phyloP scores from a whole-genome alignment of 2,329 filamentous ascomycete species.

The Penicillium concentricum region DNA sequence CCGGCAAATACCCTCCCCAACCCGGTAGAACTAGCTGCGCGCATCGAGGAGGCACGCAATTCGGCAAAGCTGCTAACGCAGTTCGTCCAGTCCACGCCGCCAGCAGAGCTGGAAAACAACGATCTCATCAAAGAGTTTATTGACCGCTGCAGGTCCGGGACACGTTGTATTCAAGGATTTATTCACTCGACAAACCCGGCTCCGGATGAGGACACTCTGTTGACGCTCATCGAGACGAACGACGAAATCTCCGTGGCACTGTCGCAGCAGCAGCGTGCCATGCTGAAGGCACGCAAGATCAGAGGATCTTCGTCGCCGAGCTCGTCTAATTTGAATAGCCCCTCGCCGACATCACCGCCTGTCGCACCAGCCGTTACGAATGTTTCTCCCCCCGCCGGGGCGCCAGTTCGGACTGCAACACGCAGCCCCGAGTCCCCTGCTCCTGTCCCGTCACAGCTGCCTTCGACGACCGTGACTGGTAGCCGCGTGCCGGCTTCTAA shows the following conservation, averaged over 20 bases:
- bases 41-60: conserved; percentile 86
- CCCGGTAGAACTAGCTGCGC: conserved; percentile 72
- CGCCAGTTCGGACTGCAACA: neutral
- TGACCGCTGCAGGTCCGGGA: conserved; percentile 78
- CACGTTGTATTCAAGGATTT: conserved; percentile 78
- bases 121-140: conserved; percentile 93
- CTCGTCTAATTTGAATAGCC: conserved; percentile 11
- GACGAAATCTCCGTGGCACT: conserved; percentile 82
- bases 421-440: neutral
- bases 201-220: conserved; percentile 91
- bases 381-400: conserved; percentile 5
- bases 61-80: conserved; percentile 91
- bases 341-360: conserved; percentile 18
- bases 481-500: conserved; percentile 5
- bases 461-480: conserved; percentile 14
- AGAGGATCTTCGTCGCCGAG: conserved; percentile 20
- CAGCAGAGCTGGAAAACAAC: conserved; percentile 71
- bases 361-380: conserved; percentile 14
- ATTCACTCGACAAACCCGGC: conserved; percentile 75
- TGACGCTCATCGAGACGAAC: conserved; percentile 89
- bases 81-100: conserved; percentile 80
- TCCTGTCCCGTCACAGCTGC: conserved; percentile 1
- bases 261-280: conserved; percentile 78
- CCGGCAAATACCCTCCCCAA: conserved; percentile 56
- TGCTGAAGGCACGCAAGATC: conserved; percentile 58